These are phyloP conservation scores for Boletus coccyginus DNA, from an alignment of 768 basidiomycete species.

Conservation along the genomic window DNA sequence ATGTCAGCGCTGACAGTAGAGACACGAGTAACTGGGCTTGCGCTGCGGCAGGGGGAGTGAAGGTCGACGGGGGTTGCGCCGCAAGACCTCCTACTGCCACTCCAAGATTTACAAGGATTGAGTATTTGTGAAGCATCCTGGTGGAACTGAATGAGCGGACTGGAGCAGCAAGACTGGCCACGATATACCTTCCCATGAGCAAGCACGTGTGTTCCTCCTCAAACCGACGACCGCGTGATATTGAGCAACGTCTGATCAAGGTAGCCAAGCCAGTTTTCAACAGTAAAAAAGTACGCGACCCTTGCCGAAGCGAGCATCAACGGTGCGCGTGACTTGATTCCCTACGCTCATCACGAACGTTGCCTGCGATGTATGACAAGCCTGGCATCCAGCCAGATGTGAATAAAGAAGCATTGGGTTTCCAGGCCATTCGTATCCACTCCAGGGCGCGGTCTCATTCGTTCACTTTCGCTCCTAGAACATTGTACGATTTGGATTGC, in stretches of 20 bases:
- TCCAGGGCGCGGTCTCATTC: too few species aligned
- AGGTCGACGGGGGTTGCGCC: constrained; percentile 22
- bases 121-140: constrained; percentile 16
- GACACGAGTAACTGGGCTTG: constrained; percentile 7
- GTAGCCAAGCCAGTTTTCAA: not conserved
- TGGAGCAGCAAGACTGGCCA: too few species aligned
- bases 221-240: too few species aligned
- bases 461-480: too few species aligned
- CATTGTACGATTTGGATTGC: too few species aligned
- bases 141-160: not conserved
- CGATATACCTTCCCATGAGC: constrained; percentile 7
- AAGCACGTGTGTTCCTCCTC: constrained; percentile 6
- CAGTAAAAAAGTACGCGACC: not conserved
- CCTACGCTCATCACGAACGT: too few species aligned
- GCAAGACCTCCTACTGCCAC: constrained; percentile 14
- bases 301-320: too few species aligned
- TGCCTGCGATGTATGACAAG: too few species aligned
- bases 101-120: constrained; percentile 8
- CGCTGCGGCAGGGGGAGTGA: constrained; percentile 31
- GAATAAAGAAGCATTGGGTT: too few species aligned
- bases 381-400: too few species aligned
- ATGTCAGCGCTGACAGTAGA: not conserved
- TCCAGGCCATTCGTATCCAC: too few species aligned
- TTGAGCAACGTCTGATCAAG: not conserved
- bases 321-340: too few species aligned